Percentiles rank a stretch among this genome's conserved stretches.
Evolutionary conservation across 1,139 yeast genomes (phyloP).

Genomic region (Candida freyschussii): DNA sequence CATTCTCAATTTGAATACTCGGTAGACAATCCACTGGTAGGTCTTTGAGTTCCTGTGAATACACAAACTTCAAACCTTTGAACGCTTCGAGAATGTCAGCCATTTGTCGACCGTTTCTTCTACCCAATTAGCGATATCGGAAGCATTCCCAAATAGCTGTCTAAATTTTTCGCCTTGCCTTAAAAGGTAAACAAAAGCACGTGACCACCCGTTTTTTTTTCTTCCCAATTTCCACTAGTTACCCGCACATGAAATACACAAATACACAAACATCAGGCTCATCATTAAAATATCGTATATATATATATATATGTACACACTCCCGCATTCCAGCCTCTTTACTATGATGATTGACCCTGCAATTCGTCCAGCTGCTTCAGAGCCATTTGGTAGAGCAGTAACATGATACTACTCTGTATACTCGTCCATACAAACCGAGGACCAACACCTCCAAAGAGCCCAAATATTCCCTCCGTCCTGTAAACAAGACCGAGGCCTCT

Average conservation of each 20-base stretch:
- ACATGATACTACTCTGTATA: slow-evolving; percentile 91
- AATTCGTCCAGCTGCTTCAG: slow-evolving; percentile 28
- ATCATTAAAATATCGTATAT: too few relatives aligned
- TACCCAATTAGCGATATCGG: too few relatives aligned
- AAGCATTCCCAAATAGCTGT: too few relatives aligned
- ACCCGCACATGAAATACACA: too few relatives aligned
- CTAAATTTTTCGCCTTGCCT: too few relatives aligned
- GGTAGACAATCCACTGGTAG: slow-evolving; percentile 15
- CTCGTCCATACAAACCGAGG: slow-evolving; percentile 97
- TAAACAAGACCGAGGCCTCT: slow-evolving; percentile 65
- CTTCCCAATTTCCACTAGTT: too few relatives aligned
- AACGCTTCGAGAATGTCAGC: slow-evolving; percentile 3
- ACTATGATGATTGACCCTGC: too few relatives aligned
- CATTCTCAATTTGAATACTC: slow-evolving; percentile 17
- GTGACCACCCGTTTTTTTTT: too few relatives aligned
- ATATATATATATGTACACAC: too few relatives aligned
- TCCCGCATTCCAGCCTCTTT: too few relatives aligned
- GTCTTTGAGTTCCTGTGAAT: slow-evolving; percentile 18
- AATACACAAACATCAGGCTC: too few relatives aligned
- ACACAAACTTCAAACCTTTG: slow-evolving; percentile 16
- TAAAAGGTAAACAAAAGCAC: too few relatives aligned
- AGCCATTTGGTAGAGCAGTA: slow-evolving; percentile 68
- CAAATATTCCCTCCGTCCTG: slow-evolving; percentile 67
- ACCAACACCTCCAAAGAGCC: slow-evolving; percentile 90
- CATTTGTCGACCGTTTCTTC: background rate